phyloP scores from a whole-genome alignment of 2,329 filamentous ascomycete species.

The Falciphora oryzae region DNA sequence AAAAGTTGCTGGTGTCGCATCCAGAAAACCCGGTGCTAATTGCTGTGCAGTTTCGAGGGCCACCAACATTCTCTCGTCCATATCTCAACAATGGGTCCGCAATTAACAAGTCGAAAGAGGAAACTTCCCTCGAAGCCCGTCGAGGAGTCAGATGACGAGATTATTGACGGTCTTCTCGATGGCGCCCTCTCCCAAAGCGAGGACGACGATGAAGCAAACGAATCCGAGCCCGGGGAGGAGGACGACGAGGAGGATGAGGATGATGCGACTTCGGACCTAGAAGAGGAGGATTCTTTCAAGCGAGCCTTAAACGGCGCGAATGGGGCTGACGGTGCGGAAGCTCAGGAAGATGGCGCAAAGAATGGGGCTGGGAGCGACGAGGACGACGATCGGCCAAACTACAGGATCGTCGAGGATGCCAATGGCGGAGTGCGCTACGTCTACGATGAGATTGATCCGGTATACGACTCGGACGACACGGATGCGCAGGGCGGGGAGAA shows the following conservation, averaged over 20 bases:
- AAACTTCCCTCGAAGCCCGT: slow-evolving; percentile 55
- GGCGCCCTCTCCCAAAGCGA: slow-evolving; percentile 52
- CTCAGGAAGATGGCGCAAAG: slow-evolving; percentile 11
- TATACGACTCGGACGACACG: slow-evolving; percentile 93
- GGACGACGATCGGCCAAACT: slow-evolving; percentile 39
- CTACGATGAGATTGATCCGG: slow-evolving; percentile 88
- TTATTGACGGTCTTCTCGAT: slow-evolving; percentile 47
- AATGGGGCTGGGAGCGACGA: slow-evolving; percentile 21
- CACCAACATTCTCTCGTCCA: neutral
- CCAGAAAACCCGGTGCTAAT: neutral
- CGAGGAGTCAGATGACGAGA: slow-evolving; percentile 55
- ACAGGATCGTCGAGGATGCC: slow-evolving; percentile 66
- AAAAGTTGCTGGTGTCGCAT: slow-evolving; percentile 5
- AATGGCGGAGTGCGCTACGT: slow-evolving; percentile 88
- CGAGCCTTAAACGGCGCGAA: slow-evolving; percentile 24
- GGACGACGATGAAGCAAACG: slow-evolving; percentile 46
- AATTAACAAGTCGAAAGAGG: slow-evolving; percentile 51
- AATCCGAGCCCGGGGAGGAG: slow-evolving; percentile 36
- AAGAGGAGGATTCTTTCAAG: slow-evolving; percentile 30
- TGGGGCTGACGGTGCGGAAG: slow-evolving; percentile 24
- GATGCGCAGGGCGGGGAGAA: slow-evolving; percentile 75
- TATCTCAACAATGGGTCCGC: slow-evolving; percentile 30
- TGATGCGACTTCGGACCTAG: slow-evolving; percentile 35
- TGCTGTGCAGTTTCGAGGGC: neutral
- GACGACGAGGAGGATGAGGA: slow-evolving; percentile 36